Base-by-base conservation (phyloP, 1,284 basidiomycete species). In the Apiotrichum akiyoshidainum region DNA sequence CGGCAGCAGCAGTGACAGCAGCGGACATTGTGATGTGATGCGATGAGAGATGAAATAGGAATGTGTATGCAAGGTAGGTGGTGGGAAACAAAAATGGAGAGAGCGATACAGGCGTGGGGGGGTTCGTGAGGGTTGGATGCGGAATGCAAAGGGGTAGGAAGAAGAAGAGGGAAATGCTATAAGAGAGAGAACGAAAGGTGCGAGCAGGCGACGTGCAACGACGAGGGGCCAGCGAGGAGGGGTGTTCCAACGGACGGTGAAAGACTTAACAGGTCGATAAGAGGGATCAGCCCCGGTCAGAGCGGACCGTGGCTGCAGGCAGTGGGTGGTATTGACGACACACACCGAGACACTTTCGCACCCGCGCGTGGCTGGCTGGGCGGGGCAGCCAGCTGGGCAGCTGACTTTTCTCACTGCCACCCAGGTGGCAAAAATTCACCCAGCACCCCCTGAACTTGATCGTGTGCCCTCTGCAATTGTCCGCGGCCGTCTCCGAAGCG, bases 231-330 rank as follows among this genome's bases (percentile, higher is more conserved):
- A 31, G 26, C 26, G 26, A 31, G 26, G 26, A 31, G 26, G 26
- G 26, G 26, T 31, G 26, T 31, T 31, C 26, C 26, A 31, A 31
- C 26, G 26, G 26, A 31, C 26, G 26, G 42, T 44, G 42, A 21
- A 44, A n/a, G n/a, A 44, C 42, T 44, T 44, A 22, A 44, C 19
- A 21, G n/a, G 42, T 44, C 42, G 42, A 44, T 44, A 44, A 44
- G 42, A 44, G 26, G 26, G n/a, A 19, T n/a, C 19, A 44, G 8
- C 8, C 7, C 42, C 42, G 42, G 19, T 44, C 42, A 44, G 42
- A 44, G 19, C 42, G 42, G 42, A 44, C 19, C 13, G 34, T 13
- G 34, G 34, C 34, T 37, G 37, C 12, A 13, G 10, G 34, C 8
- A 35, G 8, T 13, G 7, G 10, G 37, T 37, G 14, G 2, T 37